Base-by-base conservation (phyloP, 805 yeast genomes). In the Teunomyces gatunensis region DNA sequence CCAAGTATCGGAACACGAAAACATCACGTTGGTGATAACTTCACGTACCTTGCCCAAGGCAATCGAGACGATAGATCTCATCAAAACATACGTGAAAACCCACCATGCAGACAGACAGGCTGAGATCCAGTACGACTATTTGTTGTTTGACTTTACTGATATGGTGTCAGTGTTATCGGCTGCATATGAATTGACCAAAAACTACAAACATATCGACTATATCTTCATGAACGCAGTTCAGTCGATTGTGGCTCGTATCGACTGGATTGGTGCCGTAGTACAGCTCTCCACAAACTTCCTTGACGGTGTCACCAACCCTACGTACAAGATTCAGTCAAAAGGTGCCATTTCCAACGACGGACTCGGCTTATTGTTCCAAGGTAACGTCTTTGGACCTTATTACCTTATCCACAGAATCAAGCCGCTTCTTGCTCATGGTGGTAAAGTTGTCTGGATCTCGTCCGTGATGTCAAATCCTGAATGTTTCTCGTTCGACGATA, bases 331-430 rank as follows among this genome's bases (percentile, higher is more conserved):
- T 33, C 98, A 94, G 72, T 75, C 78, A 48, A 75, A 80, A 13
- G 97, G 97, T 3, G 83, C 84, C 21, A 81, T 78, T 58, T 81
- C 96, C 1, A 63, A 59, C 15, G 99, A 94, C 65, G 90, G 81
- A 0, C 56, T 92, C 73, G 97, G 98, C 1, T 69, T 87, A 27
- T 89, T 90, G 3, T 94, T 92, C 71, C 96, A 94, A 67, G 95
- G 94, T 4, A 94, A 94, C 61, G 96, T 92, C n/a, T 89, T 94
- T 68, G 96, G 96, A 0, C 98, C 98, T 2, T 91, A 87, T 69
- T 94, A 84, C 64, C 69, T 94, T 45, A 75, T 91, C 46, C 87
- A 86, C 55, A 83, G 79, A 52, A 67, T 92, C 17, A 64, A 74
- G 34, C 80, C 80, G 2, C 66, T 81, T 32, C 67, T 91, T n/a